Evolutionary conservation across 495 filamentous ascomycete species (phyloP).

Genomic region (Endocarpon pusillum): DNA sequence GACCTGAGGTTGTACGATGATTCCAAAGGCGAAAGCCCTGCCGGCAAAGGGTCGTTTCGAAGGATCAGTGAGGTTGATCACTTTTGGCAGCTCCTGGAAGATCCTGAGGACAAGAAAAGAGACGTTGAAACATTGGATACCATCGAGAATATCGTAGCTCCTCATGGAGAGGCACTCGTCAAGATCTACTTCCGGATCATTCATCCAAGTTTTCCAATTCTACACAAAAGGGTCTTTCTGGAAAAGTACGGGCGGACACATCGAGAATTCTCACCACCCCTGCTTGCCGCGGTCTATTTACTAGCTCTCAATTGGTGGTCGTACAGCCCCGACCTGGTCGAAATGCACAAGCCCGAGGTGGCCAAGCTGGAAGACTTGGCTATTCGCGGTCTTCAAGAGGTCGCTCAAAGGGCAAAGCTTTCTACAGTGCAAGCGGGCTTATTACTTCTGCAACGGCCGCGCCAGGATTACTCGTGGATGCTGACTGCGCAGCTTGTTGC

Average conservation of each 20-base stretch:
- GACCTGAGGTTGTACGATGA: no score
- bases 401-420: constrained; percentile 62
- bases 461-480: constrained; percentile 52
- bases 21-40: constrained; percentile 23
- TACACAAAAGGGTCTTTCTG: constrained; percentile 61
- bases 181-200: constrained; percentile 67
- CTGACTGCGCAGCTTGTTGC: constrained; percentile 63
- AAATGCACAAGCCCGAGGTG: constrained; percentile 42
- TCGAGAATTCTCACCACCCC: constrained; percentile 56
- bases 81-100: no score
- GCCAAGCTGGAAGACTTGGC: constrained; percentile 50
- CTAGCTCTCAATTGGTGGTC: constrained; percentile 72
- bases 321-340: constrained; percentile 43
- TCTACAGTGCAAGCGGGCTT: constrained; percentile 70
- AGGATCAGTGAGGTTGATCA: no score
- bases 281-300: constrained; percentile 71
- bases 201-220: constrained; percentile 67
- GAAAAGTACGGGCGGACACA: constrained; percentile 59
- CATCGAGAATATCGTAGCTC: constrained; percentile 52
- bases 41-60: constrained; percentile 35
- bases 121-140: no score
- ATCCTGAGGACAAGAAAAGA: constrained; percentile 56
- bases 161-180: constrained; percentile 51
- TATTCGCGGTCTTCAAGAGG: constrained; percentile 41
- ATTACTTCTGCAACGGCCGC: constrained; percentile 59